phyloP scores from a whole-genome alignment of 1,284 basidiomycete species.

The Flammula alnicola region DNA sequence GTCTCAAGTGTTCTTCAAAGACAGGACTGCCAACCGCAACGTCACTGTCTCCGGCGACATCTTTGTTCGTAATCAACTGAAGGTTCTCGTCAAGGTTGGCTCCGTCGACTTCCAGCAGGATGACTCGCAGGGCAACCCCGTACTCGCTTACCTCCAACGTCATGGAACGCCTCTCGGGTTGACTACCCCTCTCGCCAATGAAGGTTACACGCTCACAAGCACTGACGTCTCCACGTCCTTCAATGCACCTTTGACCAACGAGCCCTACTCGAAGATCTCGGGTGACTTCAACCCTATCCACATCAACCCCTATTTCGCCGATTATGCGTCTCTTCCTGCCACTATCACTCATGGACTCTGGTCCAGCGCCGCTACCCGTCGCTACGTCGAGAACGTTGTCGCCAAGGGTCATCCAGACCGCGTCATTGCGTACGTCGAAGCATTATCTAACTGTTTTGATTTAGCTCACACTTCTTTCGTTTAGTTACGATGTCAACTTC shows the following conservation, averaged over 20 bases:
- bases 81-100: conserved; percentile 87
- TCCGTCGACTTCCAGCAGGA: conserved; percentile 88
- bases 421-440: conserved; percentile 77
- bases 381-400: conserved; percentile 92
- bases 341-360: conserved; percentile 99
- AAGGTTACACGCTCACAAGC: conserved; percentile 82
- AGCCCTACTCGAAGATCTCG: conserved; percentile 94
- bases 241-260: conserved; percentile 85
- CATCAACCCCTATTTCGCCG: conserved; percentile 97
- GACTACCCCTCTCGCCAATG: conserved; percentile 79
- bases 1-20: conserved; percentile 89
- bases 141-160: conserved; percentile 91
- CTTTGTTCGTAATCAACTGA: conserved; percentile 86
- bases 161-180: conserved; percentile 83
- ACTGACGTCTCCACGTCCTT: conserved; percentile 63
- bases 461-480: conserved; percentile 19
- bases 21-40: conserved; percentile 84
- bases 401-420: conserved; percentile 93
- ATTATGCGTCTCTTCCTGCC: conserved; percentile 90
- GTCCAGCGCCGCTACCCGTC: conserved; percentile 93
- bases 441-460: conserved; percentile 13
- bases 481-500: conserved; percentile 88
- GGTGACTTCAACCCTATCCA: conserved; percentile 98
- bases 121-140: conserved; percentile 91
- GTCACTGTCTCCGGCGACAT: conserved; percentile 87